These are phyloP conservation scores for Pochonia chlamydosporia DNA, from an alignment of 2,329 filamentous ascomycete species.

Conservation along the genomic window DNA sequence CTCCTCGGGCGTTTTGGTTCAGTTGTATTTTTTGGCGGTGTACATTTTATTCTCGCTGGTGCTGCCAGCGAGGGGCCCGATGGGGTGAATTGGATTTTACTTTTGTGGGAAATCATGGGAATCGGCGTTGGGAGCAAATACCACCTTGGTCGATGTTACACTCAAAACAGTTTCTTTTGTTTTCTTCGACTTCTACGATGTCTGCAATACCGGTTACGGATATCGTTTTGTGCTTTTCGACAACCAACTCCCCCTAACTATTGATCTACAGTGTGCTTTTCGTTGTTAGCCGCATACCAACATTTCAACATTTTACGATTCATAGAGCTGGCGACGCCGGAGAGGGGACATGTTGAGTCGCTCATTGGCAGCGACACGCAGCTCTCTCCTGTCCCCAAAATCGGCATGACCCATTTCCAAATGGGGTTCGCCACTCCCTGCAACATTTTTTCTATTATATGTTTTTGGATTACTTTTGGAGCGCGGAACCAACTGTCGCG, in stretches of 20 bases:
- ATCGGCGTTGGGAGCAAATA: not conserved
- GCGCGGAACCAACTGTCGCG: too few species aligned
- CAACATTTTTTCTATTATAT: not conserved
- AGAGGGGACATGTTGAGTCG: not conserved
- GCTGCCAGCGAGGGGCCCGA: not conserved
- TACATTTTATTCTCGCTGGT: not conserved
- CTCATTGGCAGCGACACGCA: not conserved
- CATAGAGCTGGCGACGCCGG: not conserved
- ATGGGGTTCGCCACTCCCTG: not conserved
- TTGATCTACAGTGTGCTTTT: not conserved
- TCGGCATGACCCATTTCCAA: not conserved
- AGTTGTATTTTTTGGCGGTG: not conserved
- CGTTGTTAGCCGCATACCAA: not conserved
- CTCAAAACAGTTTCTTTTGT: conserved; percentile 3
- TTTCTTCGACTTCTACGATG: not conserved
- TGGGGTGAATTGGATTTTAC: not conserved
- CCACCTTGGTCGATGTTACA: not conserved
- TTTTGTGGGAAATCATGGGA: not conserved
- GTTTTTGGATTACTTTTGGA: not conserved
- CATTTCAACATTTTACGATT: not conserved
- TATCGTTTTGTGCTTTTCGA: not conserved
- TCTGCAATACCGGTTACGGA: not conserved
- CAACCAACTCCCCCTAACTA: too few species aligned
- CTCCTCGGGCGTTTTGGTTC: not conserved
- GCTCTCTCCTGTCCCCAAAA: not conserved